Evolutionary conservation across 257 asterid species (phyloP).

Genomic region (Plantago major): DNA sequence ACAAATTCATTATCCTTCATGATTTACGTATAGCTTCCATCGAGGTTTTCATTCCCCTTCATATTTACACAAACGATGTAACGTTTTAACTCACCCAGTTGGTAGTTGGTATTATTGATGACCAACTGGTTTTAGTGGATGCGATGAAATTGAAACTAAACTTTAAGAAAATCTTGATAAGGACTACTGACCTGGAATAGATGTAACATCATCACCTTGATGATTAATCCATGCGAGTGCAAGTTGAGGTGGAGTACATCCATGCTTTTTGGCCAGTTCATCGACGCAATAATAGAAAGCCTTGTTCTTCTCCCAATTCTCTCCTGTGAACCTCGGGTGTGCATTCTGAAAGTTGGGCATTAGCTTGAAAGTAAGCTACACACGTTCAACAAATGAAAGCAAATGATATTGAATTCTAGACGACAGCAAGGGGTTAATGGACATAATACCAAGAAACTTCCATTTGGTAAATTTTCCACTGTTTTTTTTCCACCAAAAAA

Average conservation of each 20-base stretch:
- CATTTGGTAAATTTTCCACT: slow-evolving; percentile 25
- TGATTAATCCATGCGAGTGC: slow-evolving; percentile 50
- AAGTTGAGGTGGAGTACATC: slow-evolving; percentile 40
- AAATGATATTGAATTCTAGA: not conserved
- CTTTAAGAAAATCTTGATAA: too few species aligned
- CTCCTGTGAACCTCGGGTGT: slow-evolving; percentile 28
- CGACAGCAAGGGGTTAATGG: not conserved
- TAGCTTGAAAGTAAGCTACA: not conserved
- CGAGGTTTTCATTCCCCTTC: too few species aligned
- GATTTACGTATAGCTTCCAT: too few species aligned
- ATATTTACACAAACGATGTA: too few species aligned
- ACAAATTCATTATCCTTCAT: too few species aligned
- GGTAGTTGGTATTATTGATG: too few species aligned
- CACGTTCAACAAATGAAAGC: not conserved
- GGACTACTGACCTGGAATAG: slow-evolving; percentile 30
- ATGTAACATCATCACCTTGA: slow-evolving; percentile 41
- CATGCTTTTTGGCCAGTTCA: slow-evolving; percentile 29
- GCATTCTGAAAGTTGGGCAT: not conserved
- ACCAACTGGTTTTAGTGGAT: too few species aligned
- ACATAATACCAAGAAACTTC: slow-evolving; percentile 28
- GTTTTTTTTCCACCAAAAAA: slow-evolving; percentile 35
- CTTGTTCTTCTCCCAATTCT: slow-evolving; percentile 34
- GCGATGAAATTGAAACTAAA: too few species aligned
- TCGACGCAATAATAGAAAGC: slow-evolving; percentile 28
- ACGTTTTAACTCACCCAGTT: too few species aligned